These are phyloP conservation scores for Alternaria conjuncta DNA, from an alignment of 2,329 filamentous ascomycete genomes.

Conservation along the genomic window DNA sequence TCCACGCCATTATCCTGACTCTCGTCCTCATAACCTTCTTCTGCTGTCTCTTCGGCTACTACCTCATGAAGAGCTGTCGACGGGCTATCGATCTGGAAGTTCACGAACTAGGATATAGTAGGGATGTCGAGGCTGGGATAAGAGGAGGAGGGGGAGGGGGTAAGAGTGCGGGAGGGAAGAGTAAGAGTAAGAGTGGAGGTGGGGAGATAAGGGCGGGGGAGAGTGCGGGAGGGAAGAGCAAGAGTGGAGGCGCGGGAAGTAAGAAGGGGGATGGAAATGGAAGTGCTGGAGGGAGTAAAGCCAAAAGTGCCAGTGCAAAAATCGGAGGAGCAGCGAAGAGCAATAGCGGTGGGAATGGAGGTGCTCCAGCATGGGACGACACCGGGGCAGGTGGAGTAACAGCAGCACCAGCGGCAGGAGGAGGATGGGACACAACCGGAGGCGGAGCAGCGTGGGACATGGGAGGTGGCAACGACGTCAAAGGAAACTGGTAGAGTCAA, in stretches of 20 bases:
- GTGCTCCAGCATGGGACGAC: background rate
- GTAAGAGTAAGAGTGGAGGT: background rate
- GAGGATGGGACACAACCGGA: background rate
- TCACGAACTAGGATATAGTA: conserved; percentile 6
- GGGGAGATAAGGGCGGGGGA: background rate
- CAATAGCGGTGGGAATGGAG: background rate
- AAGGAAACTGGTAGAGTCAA: background rate
- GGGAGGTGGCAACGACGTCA: background rate
- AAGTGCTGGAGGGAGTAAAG: background rate
- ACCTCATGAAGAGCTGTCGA: conserved; percentile 18
- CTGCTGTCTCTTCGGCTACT: conserved; percentile 23
- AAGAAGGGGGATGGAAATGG: background rate
- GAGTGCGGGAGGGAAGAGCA: background rate
- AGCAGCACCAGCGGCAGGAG: background rate
- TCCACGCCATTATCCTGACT: conserved; percentile 21
- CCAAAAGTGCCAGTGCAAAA: background rate
- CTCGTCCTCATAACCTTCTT: conserved; percentile 21
- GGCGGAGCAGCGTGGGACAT: background rate
- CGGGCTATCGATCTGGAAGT: conserved; percentile 23
- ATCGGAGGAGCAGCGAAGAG: background rate
- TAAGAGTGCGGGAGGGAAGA: background rate
- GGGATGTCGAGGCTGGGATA: conserved; percentile 8
- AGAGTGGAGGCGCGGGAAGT: background rate
- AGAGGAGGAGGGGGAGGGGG: background rate
- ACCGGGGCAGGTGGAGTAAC: background rate